Evolutionary conservation across 768 basidiomycete species (phyloP).

Genomic region (Leccinum imitatum): DNA sequence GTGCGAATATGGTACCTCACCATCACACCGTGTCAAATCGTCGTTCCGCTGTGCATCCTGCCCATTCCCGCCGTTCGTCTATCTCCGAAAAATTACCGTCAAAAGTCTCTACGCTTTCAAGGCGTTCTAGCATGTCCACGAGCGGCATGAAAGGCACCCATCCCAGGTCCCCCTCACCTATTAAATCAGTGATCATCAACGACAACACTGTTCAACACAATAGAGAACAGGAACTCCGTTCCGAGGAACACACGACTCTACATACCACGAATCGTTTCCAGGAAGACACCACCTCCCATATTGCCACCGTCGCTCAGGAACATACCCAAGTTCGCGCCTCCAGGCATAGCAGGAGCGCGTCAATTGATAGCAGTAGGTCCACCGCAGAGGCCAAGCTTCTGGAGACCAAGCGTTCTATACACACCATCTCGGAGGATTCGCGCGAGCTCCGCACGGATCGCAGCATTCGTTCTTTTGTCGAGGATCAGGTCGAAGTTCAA

Average conservation of each 20-base stretch:
- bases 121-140: conserved; percentile 19
- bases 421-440: conserved; percentile 29
- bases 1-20: conserved; percentile 35
- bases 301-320: conserved; percentile 11
- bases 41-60: conserved; percentile 27
- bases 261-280: conserved; percentile 13
- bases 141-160: conserved; percentile 3
- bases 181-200: conserved; percentile 10
- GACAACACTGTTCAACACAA: conserved; percentile 13
- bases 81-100: conserved; percentile 18
- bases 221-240: conserved; percentile 13
- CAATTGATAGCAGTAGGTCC: conserved; percentile 19
- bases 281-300: conserved; percentile 14
- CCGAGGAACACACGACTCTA: conserved; percentile 20
- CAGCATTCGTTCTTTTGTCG: conserved; percentile 15
- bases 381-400: conserved; percentile 16
- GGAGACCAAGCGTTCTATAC: conserved; percentile 30
- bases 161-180: conserved; percentile 12
- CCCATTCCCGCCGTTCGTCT: conserved; percentile 28
- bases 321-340: conserved; percentile 12
- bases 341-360: conserved; percentile 15
- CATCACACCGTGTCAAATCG: conserved; percentile 29
- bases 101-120: conserved; percentile 15
- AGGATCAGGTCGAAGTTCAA: conserved; percentile 21
- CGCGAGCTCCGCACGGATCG: conserved; percentile 21